Percentiles rank a stretch among this genome's conserved stretches.
Evolutionary conservation across 306 rosid species (phyloP).

Genomic region (Gynostemma pentaphyllum): DNA sequence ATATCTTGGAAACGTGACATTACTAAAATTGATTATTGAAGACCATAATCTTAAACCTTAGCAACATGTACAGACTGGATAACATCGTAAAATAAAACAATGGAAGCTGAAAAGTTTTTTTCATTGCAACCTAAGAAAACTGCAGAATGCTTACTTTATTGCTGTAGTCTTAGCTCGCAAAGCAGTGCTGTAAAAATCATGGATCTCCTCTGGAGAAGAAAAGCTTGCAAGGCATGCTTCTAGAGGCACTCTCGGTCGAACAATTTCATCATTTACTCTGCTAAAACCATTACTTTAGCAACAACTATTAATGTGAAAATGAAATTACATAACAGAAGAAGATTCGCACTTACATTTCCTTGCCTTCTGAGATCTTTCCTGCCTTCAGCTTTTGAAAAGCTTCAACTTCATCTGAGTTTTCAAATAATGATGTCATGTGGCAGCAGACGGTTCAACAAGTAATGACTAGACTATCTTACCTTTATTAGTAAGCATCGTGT

Average conservation of each 20-base stretch:
- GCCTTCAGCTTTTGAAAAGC: conserved; percentile 68
- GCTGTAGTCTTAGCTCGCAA: conserved; percentile 86
- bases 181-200: conserved; percentile 84
- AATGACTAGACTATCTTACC: conserved; percentile 27
- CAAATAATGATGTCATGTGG: conserved; percentile 20
- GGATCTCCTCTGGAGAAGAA: conserved; percentile 86
- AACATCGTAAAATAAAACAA: not conserved
- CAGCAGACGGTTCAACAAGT: not conserved
- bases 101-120: not conserved
- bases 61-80: not conserved
- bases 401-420: conserved; percentile 61
- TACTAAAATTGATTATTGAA: not conserved
- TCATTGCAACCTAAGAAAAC: not conserved
- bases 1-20: not conserved
- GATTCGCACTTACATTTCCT: conserved; percentile 63
- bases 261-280: conserved; percentile 65
- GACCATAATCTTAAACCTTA: not conserved
- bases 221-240: conserved; percentile 85
- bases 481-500: conserved; percentile 77
- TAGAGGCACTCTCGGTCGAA: conserved; percentile 93
- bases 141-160: conserved; percentile 44
- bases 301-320: conserved; percentile 2
- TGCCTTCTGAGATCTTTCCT: conserved; percentile 66
- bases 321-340: conserved; percentile 8
- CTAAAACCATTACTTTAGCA: conserved; percentile 25